Percentiles rank a stretch among this genome's conserved stretches.
These are phyloP conservation scores for Wickerhamiella vanderwaltii DNA, from an alignment of 805 yeast genomes.

Conservation along the genomic window DNA sequence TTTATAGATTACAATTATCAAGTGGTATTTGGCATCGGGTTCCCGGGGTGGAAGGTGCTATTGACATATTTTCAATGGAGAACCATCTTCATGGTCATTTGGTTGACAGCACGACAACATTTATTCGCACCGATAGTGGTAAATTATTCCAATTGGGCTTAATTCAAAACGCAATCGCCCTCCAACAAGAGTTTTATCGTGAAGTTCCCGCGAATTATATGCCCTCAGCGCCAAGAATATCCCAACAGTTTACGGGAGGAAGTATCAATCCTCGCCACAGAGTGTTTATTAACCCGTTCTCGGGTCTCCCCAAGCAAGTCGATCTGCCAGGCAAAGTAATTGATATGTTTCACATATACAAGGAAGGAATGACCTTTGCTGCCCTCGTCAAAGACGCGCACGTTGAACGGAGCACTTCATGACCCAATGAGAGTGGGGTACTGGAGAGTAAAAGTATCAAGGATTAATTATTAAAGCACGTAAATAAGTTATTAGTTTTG, in stretches of 20 bases:
- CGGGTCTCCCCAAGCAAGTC: not conserved
- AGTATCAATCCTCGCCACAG: slow-evolving; percentile 2
- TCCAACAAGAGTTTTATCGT: slow-evolving; percentile 1
- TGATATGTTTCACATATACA: slow-evolving; percentile 1
- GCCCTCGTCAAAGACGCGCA: slow-evolving; percentile 7
- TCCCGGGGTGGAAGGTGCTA: not conserved
- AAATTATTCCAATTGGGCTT: slow-evolving; percentile 6
- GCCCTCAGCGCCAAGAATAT: not conserved
- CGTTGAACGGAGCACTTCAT: not conserved
- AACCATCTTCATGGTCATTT: not conserved
- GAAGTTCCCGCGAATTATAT: slow-evolving; percentile 4
- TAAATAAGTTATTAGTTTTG: not conserved
- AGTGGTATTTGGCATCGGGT: not conserved
- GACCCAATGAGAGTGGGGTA: no score
- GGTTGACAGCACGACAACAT: not conserved
- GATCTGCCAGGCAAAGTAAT: slow-evolving; percentile 6
- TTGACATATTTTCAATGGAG: not conserved
- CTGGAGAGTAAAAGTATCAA: not conserved
- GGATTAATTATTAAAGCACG: not conserved
- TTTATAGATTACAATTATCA: not conserved
- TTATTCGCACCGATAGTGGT: slow-evolving; percentile 7
- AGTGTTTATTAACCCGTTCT: slow-evolving; percentile 7
- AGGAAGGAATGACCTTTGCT: slow-evolving; percentile 2
- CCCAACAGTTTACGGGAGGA: not conserved
- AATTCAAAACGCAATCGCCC: not conserved